These are phyloP conservation scores for Austroboletus eburneus DNA, from an alignment of 768 basidiomycete species.

Conservation along the genomic window DNA sequence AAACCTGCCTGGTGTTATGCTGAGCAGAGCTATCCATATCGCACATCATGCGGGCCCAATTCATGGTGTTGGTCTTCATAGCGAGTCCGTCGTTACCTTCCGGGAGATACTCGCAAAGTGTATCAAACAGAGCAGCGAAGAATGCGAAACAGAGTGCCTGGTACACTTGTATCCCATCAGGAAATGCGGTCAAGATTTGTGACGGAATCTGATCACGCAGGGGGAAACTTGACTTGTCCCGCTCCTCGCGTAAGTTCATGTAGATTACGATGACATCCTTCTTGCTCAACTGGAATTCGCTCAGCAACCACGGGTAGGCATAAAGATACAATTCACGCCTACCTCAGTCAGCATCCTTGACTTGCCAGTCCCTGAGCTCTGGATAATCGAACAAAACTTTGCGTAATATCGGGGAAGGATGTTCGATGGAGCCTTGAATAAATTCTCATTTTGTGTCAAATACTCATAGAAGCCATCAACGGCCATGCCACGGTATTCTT, in stretches of 20 bases:
- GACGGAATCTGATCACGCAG: not conserved
- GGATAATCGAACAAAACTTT: not conserved
- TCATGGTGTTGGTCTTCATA: not conserved
- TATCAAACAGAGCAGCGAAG: not conserved
- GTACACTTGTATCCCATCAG: not conserved
- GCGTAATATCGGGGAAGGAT: not conserved
- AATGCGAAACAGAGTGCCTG: not conserved
- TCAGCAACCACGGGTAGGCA: not conserved
- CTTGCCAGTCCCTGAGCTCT: not conserved
- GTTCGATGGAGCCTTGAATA: not conserved
- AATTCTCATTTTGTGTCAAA: not conserved
- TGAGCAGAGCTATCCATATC: not conserved
- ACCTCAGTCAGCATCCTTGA: not conserved
- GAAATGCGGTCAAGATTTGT: not conserved
- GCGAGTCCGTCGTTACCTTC: not conserved
- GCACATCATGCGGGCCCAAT: not conserved
- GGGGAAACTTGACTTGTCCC: not conserved
- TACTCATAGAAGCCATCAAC: not conserved
- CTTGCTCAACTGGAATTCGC: not conserved
- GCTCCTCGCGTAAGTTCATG: not conserved
- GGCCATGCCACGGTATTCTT: not conserved
- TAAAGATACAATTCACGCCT: not conserved
- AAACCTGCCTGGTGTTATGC: not conserved
- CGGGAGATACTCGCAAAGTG: not conserved
- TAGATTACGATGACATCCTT: not conserved